Evolutionary conservation across 2,329 filamentous ascomycete species (phyloP), one percentile per base, ranked within the genome.

Genomic region (Tothia fuscella): DNA sequence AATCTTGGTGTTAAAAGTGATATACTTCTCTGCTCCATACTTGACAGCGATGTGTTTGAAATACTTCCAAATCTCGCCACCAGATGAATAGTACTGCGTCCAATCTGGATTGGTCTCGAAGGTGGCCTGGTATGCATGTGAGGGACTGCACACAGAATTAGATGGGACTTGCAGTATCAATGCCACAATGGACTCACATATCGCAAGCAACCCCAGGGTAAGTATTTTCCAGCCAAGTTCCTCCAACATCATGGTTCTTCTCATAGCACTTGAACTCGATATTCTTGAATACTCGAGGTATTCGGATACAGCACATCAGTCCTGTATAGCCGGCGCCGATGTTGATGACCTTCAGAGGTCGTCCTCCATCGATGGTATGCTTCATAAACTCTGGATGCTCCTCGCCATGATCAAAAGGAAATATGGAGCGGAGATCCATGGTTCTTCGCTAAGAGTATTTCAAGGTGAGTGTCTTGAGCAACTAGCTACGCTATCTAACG

Each of bases 81-180:
- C 73, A 0, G 70, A 68, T 0, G 74, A 70, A 49, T 75, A 78
- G 41, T 73, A 64, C 13, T 71, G 58, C 1, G 68, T 68, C 74
- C 74, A 76, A 48, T 69, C 61, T 3, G 70, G 59, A 40, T 76
- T 77, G 40, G 74, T 71, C 26, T 71, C 73, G 49, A 78, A 79
- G 5, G 71, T 75, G 53, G 69, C 76, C 30, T 66, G 72, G 56
- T 78, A 78, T 3, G 14, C 34, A 16, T 37, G 34, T 9, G 12
- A 19, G 10, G 34, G 34, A 9, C 12, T 37, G 20, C 26, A 29
- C 9, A n/a, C n/a, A 29, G n/a, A 9, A 29, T 29, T n/a, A 29
- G 26, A 29, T 37, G 12, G 20, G 7, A 10, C 14, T 16, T 34
- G 9, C 31, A 34, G 14, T 14, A 34, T 19, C 9, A 9, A 10